Conservation (phyloP, 2,329 filamentous ascomycete species). For the Fusarium sp. region DNA sequence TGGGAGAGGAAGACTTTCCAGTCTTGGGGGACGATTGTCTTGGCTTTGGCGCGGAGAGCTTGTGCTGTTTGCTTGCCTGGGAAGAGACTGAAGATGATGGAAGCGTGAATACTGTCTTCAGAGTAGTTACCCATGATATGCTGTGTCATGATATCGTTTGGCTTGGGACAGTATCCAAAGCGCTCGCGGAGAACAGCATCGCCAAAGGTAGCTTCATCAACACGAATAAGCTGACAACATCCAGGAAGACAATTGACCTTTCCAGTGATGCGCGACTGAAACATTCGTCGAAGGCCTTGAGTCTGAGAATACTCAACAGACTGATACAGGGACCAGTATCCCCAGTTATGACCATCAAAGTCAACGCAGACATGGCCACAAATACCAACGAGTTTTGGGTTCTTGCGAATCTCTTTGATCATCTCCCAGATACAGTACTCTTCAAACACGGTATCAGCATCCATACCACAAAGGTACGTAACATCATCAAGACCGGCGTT, state of each 20-base stretch:
- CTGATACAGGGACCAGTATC: constrained; percentile 61
- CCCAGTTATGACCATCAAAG: constrained; percentile 57
- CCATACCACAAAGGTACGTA: constrained; percentile 61
- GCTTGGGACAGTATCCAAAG: constrained; percentile 63
- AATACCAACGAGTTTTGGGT: constrained; percentile 59
- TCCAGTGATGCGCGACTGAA: constrained; percentile 62
- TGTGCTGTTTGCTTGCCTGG: constrained; percentile 60
- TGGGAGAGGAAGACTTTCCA: constrained; percentile 63
- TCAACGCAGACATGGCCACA: constrained; percentile 63
- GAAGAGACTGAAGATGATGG: constrained; percentile 61
- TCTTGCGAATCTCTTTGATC: constrained; percentile 57
- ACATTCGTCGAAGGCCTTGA: constrained; percentile 61
- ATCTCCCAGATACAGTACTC: constrained; percentile 59
- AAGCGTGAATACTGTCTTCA: constrained; percentile 63
- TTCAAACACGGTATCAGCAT: constrained; percentile 62
- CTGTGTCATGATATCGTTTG: constrained; percentile 62
- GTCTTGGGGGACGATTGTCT: constrained; percentile 59
- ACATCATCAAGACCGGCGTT: constrained; percentile 55
- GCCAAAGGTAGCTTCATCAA: constrained; percentile 63
- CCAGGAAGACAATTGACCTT: constrained; percentile 64
- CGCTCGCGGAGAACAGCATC: constrained; percentile 59
- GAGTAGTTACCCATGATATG: constrained; percentile 63
- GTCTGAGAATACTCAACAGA: constrained; percentile 63
- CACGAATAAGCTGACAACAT: constrained; percentile 63
- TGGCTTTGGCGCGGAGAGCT: constrained; percentile 60